Base-by-base conservation (phyloP, 805 yeast species). In the Starmerella kuoi region DNA sequence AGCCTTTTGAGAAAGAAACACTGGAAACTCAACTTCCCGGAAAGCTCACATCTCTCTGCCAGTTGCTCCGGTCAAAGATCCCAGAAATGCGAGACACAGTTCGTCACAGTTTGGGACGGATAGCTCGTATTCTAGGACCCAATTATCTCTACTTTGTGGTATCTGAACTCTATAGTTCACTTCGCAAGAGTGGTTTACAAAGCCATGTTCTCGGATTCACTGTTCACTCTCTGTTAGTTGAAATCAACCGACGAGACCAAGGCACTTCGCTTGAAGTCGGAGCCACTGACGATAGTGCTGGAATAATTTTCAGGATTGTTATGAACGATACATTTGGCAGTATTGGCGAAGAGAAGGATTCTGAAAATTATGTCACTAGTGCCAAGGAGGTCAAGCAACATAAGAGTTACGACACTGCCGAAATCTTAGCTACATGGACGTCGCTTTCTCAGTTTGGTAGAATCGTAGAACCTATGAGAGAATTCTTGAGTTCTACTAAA, bases 321-420 rank as follows among this genome's bases (percentile, higher is more conserved):
- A 88, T 88, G 95, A 94, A 86, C 55, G 95, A 88, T 55, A 72
- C 77, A 3, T 87, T 91, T 60, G 98, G 98, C 20, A 72, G 79
- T 8, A 82, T 94, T 3, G 94, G 95, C 27, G 80, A 79, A 56
- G 97, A 91, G 55, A 88, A 91, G 58, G 97, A 91, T 50, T 87
- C 91, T 4, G 96, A 86, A 47, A 95, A 86, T 17, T 88, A 91
- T 55, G 73, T 73, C 40, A 77, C 83, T 24, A 76, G 78, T 47
- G 82, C 86, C 76, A 82, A 80, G 53, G 98, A 88, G 65, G 88
- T 91, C 27, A 87, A 85, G 58, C 78, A 76, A 50, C 84, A 83
- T 56, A 85, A 85, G 62, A 79, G 94, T 66, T 81, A 66, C 56
- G 97, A 91, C 52, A 75, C 91, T 4, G 93, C 79, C 22, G 94